A percentile compares a stretch with the other conserved stretches of the same genome.
Evolutionary conservation across 1,284 basidiomycete species (phyloP).

Genomic region (Quambalaria eucalypti): DNA sequence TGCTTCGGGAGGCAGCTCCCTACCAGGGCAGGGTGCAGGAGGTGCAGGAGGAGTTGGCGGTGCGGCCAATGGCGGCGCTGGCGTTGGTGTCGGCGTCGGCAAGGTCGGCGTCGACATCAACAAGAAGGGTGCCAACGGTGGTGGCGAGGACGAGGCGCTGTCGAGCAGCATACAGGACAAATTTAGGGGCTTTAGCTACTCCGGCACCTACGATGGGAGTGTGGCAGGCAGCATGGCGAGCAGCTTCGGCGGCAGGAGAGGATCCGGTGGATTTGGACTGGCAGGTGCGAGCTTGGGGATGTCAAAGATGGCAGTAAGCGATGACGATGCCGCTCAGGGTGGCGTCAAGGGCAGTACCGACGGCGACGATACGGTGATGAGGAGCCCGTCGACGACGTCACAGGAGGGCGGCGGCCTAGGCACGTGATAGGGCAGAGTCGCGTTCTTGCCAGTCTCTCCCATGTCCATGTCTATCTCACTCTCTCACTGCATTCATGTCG

Average conservation of each 20-base stretch:
- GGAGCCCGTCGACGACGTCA: background rate
- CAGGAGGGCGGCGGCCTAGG: no score
- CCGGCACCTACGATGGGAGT: conserved; percentile 37
- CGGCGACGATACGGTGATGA: background rate
- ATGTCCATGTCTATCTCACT: no score
- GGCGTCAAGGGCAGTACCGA: background rate
- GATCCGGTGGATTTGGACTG: conserved; percentile 18
- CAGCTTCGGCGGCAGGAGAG: conserved; percentile 26
- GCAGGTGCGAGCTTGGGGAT: conserved; percentile 31
- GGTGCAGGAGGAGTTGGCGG: background rate
- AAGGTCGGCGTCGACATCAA: conserved; percentile 4
- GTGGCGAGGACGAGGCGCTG: conserved; percentile 26
- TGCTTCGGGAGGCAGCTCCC: no score
- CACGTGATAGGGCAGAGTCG: no score
- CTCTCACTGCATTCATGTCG: no score
- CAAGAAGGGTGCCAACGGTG: conserved; percentile 12
- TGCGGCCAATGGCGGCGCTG: background rate
- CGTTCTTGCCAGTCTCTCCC: no score
- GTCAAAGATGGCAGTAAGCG: conserved; percentile 30
- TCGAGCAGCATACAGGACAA: conserved; percentile 43
- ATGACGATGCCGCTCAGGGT: conserved; percentile 10
- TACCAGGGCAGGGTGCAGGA: background rate
- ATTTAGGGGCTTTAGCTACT: conserved; percentile 45
- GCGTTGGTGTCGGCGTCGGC: background rate
- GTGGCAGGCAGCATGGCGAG: conserved; percentile 12